phyloP scores from a whole-genome alignment of 2,329 filamentous ascomycete genomes.

The Gremmenia infestans region DNA sequence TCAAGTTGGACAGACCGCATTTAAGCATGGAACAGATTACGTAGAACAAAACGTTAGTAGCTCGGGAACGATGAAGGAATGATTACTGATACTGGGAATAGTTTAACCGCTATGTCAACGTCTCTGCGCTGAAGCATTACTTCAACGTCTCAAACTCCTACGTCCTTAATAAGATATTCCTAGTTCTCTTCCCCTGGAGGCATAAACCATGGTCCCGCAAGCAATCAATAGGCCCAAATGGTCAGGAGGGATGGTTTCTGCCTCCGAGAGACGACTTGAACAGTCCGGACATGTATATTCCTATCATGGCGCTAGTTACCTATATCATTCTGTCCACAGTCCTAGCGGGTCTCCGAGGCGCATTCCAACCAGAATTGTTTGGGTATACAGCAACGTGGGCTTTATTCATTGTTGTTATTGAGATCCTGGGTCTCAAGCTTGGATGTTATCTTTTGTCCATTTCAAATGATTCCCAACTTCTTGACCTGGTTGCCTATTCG shows the following conservation, averaged over 20 bases:
- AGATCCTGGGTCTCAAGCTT: slow-evolving; percentile 85
- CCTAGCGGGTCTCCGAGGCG: slow-evolving; percentile 80
- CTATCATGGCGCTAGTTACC: slow-evolving; percentile 94
- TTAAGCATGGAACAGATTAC: slow-evolving; percentile 89
- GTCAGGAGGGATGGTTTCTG: slow-evolving; percentile 73
- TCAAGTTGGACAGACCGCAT: slow-evolving; percentile 87
- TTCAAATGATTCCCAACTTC: slow-evolving; percentile 85
- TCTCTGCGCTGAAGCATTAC: slow-evolving; percentile 93
- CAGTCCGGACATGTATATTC: slow-evolving; percentile 99
- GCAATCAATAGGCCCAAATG: slow-evolving; percentile 65
- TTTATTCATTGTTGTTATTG: slow-evolving; percentile 75
- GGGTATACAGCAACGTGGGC: slow-evolving; percentile 85
- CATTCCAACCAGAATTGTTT: slow-evolving; percentile 90
- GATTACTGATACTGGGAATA: slow-evolving; percentile 32
- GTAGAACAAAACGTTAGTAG: slow-evolving; percentile 82
- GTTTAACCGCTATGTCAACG: slow-evolving; percentile 82
- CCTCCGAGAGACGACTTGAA: slow-evolving; percentile 94
- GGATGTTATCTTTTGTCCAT: slow-evolving; percentile 93
- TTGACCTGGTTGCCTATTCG: slow-evolving; percentile 92
- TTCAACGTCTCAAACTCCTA: slow-evolving; percentile 99
- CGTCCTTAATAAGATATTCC: slow-evolving; percentile 85
- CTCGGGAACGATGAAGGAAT: background rate
- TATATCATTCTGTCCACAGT: slow-evolving; percentile 94
- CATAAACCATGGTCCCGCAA: slow-evolving; percentile 97
- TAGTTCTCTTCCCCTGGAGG: slow-evolving; percentile 95